Base-by-base conservation (phyloP, 176 grass and related monocot genomes). In the Bothriochloa decipiens region DNA sequence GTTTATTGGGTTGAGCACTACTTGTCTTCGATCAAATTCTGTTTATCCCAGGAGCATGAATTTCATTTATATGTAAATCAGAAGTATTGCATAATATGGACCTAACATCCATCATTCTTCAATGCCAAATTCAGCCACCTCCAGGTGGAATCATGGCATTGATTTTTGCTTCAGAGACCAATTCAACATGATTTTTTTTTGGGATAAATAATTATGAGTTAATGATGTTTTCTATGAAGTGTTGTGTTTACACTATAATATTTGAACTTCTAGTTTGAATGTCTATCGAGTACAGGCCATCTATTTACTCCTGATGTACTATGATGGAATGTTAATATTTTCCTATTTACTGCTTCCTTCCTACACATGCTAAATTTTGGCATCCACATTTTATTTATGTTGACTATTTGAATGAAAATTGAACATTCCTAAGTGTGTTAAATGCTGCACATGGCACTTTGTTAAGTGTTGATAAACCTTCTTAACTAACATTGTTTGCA, bases 401-500 rank as follows among this genome's bases (percentile, higher is more conserved):
- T 86, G 29, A 20, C 29, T 33, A 45, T 43, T 74, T 33, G 17
- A 67, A 76, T 52, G 35, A 33, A 68, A 45, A 58, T 8, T 32
- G 32, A 2, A 35, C 70, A 58, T 65, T 74, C 35, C 15, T 13
- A 72, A 41, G 49, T 25, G 81, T 69, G 12, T 74, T 68, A 35
- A 80, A 2, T 74, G 69, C 11, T 25, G 47, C 79, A n/a, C 35
- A 55, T 12, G 25, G 22, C 20, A 72, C 26, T 65, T 28, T 84
- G 39, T 45, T 45, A 55, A 76, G 57, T 62, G 74, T 79, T 77
- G 23, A 82, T 68, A 75, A 65, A 29, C 32, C 40, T 41, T 90
- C 42, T 83, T 71, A 65, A 49, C 81, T 94, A 80, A 18, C 47
- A 41, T 91, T 84, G 5, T 35, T 86, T 89, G 71, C 88, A 98